Percentiles rank a stretch among this genome's conserved stretches.
These are phyloP conservation scores for Casuarina glauca DNA, from an alignment of 306 rosid genomes.

Conservation along the genomic window DNA sequence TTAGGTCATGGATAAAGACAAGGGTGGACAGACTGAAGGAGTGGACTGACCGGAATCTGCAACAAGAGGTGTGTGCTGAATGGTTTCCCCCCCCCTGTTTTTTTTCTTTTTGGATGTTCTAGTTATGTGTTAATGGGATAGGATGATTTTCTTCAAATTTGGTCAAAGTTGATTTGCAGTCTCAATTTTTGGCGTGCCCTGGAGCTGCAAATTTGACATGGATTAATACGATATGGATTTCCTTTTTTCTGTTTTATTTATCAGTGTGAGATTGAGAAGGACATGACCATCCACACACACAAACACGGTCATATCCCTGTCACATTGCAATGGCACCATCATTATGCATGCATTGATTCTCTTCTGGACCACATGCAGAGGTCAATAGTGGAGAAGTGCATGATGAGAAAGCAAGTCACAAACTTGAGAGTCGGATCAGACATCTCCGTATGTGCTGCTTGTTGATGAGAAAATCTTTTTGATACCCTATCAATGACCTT, in stretches of 20 bases:
- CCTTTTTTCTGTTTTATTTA: background rate
- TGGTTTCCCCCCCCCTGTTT: background rate
- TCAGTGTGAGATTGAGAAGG: background rate
- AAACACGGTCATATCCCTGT: background rate
- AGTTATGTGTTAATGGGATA: background rate
- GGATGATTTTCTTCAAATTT: background rate
- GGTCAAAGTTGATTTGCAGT: background rate
- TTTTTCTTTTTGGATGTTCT: background rate
- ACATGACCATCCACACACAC: background rate
- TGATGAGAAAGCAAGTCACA: background rate
- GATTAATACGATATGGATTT: background rate
- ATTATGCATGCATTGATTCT: background rate
- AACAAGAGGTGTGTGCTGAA: constrained; percentile 64
- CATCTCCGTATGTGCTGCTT: background rate
- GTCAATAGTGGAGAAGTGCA: background rate
- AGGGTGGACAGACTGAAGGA: constrained; percentile 85
- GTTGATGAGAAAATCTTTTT: background rate
- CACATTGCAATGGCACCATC: background rate
- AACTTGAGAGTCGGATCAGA: background rate
- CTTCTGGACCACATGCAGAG: background rate
- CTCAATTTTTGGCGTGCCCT: background rate
- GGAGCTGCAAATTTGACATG: constrained; percentile 1
- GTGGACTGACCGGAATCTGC: constrained; percentile 80
- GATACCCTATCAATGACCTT: background rate
- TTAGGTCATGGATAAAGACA: constrained; percentile 74